These are phyloP conservation scores for Ogataea nitratoaversa DNA, from an alignment of 805 yeast genomes.

Conservation along the genomic window DNA sequence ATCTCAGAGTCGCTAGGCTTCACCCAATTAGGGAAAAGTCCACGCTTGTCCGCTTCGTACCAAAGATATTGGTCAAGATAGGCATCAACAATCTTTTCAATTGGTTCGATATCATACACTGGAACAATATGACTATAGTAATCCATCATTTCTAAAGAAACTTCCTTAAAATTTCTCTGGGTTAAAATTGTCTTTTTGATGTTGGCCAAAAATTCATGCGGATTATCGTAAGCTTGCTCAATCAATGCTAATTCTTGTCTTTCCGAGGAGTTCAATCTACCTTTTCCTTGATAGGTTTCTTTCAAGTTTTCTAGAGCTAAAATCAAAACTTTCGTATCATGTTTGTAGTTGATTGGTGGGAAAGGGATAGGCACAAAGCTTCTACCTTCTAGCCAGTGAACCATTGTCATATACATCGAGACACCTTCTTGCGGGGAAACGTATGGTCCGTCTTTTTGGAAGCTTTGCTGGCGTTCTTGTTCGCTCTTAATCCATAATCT, in stretches of 20 bases:
- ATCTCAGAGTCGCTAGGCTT: constrained; percentile 93
- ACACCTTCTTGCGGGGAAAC: constrained; percentile 87
- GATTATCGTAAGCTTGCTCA: constrained; percentile 95
- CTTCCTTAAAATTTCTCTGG: constrained; percentile 90
- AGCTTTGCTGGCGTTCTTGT: constrained; percentile 79
- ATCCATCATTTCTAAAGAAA: constrained; percentile 85
- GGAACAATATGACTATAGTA: constrained; percentile 81
- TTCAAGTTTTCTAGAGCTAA: constrained; percentile 86
- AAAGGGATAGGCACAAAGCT: constrained; percentile 85
- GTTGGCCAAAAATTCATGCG: constrained; percentile 85
- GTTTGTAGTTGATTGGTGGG: constrained; percentile 88
- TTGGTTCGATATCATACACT: constrained; percentile 81
- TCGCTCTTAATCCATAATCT: constrained; percentile 90
- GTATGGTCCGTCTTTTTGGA: constrained; percentile 83
- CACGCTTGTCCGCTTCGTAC: constrained; percentile 89
- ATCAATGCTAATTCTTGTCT: constrained; percentile 90
- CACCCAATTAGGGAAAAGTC: constrained; percentile 91
- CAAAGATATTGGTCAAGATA: constrained; percentile 92
- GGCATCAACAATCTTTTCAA: constrained; percentile 95
- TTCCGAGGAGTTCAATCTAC: constrained; percentile 78
- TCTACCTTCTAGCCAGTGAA: constrained; percentile 84
- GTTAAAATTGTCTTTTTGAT: constrained; percentile 79
- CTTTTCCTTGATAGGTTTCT: constrained; percentile 70
- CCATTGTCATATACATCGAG: constrained; percentile 79
- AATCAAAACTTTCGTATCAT: constrained; percentile 85